Evolutionary conservation across 2,329 filamentous ascomycete genomes (phyloP).

Genomic region (Sporothrix dimorphospora): DNA sequence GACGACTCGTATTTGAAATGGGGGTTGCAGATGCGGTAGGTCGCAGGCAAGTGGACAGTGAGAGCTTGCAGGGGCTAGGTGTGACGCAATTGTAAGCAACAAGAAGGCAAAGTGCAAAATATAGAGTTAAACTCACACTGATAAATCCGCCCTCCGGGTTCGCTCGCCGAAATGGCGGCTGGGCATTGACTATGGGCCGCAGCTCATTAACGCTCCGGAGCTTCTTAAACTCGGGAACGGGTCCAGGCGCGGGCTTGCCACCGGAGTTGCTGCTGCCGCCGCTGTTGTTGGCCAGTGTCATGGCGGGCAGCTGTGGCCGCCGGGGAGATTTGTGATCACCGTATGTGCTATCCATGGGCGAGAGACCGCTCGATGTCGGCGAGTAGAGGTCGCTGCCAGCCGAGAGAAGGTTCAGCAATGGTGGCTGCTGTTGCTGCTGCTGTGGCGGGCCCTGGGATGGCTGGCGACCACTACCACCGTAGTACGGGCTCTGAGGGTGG

Average conservation of each 20-base stretch:
- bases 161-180: conserved; percentile 88
- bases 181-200: conserved; percentile 78
- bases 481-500: conserved; percentile 59
- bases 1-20: conserved; percentile 99
- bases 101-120: conserved; percentile 27
- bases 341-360: conserved; percentile 70
- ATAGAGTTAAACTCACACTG: conserved; percentile 65
- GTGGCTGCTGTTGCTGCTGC: conserved; percentile 45
- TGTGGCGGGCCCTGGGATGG: conserved; percentile 27
- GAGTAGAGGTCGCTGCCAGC: conserved; percentile 68
- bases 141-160: conserved; percentile 98
- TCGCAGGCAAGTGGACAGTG: conserved; percentile 88
- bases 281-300: conserved; percentile 33
- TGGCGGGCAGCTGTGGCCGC: conserved; percentile 41
- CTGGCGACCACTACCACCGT: conserved; percentile 51
- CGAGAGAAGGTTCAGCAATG: conserved; percentile 56
- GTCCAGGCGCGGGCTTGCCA: conserved; percentile 55
- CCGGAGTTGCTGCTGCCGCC: conserved; percentile 23
- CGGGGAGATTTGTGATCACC: conserved; percentile 62
- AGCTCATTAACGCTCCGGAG: conserved; percentile 73
- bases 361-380: conserved; percentile 62
- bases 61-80: conserved; percentile 87
- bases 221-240: conserved; percentile 86
- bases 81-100: conserved; percentile 10
- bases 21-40: conserved; percentile 97